Evolutionary conservation across 2,329 filamentous ascomycete species (phyloP), one percentile per base, ranked within the genome.

Genomic region (Venturia asperata): DNA sequence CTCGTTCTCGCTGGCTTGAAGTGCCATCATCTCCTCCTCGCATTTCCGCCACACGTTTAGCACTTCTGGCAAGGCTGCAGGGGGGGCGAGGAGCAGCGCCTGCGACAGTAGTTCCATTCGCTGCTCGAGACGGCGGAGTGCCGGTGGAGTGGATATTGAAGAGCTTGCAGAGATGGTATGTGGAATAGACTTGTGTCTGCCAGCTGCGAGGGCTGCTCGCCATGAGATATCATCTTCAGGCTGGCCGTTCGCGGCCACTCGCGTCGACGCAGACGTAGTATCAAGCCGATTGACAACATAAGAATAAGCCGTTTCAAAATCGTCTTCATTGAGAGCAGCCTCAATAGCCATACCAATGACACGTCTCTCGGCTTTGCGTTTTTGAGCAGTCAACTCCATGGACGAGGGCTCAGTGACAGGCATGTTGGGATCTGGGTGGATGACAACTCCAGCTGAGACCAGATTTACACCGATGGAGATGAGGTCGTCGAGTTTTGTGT

Each of bases 281-380:
- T 72, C 80, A 0, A 94, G 79, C 27, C 88, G 84, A 71, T 86
- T 91, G 60, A 91, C 83, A 1, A 92, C 87, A 71, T 90, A 93
- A 0, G 89, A 92, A 73, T 93, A 94, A 13, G 90, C 90, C 0
- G 90, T 94, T 72, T 95, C 91, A 67, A 94, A 94, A 72, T 86
- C 91, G 68, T 92, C 87, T 72, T 92, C 89, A 11, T 81, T 80
- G 0, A 94, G 80, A 15, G 90, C 89, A 17, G 88, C 86, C 72
- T 91, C 87, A 49, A 93, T 86, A 68, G 90, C 91, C 88, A 93
- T 91, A 66, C 88, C 87, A 6, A 86, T 87, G 62, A 94, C 85
- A 39, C 90, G 84, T 61, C 83, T 85, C 71, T 88, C 85, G 4
- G 85, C 82, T 45, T 79, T 71, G 3, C 73, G 69, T 34, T 76